A percentile compares a stretch with the other conserved stretches of the same genome.
Conservation (phyloP, 345 rosid species). For the Gossypium thurberi region DNA sequence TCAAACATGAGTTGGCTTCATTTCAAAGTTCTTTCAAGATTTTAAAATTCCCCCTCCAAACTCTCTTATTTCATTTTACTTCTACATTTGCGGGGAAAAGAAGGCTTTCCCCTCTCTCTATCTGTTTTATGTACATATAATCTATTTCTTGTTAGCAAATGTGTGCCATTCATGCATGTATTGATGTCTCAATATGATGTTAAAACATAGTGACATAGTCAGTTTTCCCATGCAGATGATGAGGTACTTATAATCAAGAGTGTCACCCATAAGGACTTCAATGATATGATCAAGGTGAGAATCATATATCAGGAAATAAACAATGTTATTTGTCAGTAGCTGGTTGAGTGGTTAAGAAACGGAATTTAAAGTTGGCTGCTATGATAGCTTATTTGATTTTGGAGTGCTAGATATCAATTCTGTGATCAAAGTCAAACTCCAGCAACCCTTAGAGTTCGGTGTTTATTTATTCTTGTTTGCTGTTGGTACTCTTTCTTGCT, state of each 20-base stretch:
- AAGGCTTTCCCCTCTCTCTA: neutral
- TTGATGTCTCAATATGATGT: neutral
- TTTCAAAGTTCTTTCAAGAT: neutral
- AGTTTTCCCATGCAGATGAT: conserved; percentile 47
- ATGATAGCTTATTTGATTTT: conserved; percentile 5
- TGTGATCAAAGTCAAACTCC: neutral
- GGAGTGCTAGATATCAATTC: conserved; percentile 5
- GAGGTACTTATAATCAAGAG: conserved; percentile 96
- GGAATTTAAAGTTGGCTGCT: neutral
- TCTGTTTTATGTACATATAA: neutral
- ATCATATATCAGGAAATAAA: neutral
- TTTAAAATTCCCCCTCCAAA: neutral
- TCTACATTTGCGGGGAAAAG: neutral
- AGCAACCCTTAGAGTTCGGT: conserved; percentile 2
- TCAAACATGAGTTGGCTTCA: neutral
- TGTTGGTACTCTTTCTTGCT: neutral
- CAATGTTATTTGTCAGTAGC: neutral
- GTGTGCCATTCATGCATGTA: neutral
- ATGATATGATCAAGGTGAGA: conserved; percentile 84
- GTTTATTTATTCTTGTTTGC: neutral
- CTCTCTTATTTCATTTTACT: neutral
- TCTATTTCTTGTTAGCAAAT: neutral
- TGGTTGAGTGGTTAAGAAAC: neutral
- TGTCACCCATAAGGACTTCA: conserved; percentile 82
- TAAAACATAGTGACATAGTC: conserved; percentile 8